phyloP scores from a whole-genome alignment of 208 protist genomes.

The Lotmaria passim region DNA sequence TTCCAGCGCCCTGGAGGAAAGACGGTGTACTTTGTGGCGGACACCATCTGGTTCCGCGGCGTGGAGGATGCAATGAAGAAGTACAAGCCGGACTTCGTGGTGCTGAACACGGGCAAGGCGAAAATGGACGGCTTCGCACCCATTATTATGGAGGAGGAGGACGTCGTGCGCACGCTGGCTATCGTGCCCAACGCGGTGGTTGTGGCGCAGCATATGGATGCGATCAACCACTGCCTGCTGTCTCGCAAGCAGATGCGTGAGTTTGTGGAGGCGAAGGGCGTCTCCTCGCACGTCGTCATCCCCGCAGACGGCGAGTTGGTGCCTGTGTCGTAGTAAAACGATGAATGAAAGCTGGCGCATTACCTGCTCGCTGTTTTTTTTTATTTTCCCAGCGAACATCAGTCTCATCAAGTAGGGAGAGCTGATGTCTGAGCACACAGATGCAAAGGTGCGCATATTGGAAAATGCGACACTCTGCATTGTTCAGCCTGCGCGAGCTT shows the following conservation, averaged over 20 bases:
- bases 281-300: conserved; percentile 20
- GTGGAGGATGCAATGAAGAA: conserved; percentile 19
- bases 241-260: conserved; percentile 25
- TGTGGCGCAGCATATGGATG: conserved; percentile 25
- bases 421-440: too few species aligned
- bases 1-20: conserved; percentile 13
- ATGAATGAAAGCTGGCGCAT: too few species aligned
- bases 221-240: conserved; percentile 29
- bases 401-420: too few species aligned
- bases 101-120: conserved; percentile 28
- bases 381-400: too few species aligned
- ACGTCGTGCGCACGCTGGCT: conserved; percentile 9
- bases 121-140: conserved; percentile 18
- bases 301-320: conserved; percentile 30
- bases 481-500: too few species aligned
- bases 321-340: neutral
- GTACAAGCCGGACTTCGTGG: conserved; percentile 27
- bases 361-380: too few species aligned
- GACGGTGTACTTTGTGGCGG: conserved; percentile 23
- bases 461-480: too few species aligned
- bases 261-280: conserved; percentile 15
- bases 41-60: conserved; percentile 22
- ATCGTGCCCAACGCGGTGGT: conserved; percentile 21
- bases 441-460: too few species aligned
- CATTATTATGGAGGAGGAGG: conserved; percentile 26